These are phyloP conservation scores for Mortierella hygrophila DNA, from an alignment of 192 early-diverging fungal genomes.

Conservation along the genomic window DNA sequence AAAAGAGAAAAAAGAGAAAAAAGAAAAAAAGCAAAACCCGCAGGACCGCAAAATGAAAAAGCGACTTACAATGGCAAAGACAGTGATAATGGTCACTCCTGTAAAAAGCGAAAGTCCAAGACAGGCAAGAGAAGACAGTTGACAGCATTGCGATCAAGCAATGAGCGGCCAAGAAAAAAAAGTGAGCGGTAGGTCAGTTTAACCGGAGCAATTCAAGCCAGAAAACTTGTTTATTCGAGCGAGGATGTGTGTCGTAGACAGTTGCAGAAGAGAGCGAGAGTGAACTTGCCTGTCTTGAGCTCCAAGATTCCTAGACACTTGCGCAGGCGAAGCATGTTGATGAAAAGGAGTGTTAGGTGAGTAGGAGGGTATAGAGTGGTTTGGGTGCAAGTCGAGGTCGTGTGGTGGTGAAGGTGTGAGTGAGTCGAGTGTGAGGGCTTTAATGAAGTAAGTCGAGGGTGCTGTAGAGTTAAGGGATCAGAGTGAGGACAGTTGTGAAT, in stretches of 20 bases:
- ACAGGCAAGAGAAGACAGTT: not conserved
- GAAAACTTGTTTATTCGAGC: not conserved
- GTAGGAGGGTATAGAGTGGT: not conserved
- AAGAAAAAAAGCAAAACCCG: not conserved
- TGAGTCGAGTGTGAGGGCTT: too few relatives aligned
- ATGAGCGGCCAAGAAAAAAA: not conserved
- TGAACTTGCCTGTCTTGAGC: conserved; percentile 55
- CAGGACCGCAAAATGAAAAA: not conserved
- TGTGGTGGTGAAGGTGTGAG: too few relatives aligned
- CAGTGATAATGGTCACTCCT: conserved; percentile 54
- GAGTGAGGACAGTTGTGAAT: too few relatives aligned
- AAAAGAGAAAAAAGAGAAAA: not conserved
- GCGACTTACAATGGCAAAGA: conserved; percentile 51
- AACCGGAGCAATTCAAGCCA: not conserved
- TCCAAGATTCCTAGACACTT: conserved; percentile 52
- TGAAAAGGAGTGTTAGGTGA: not conserved
- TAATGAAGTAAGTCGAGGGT: too few relatives aligned
- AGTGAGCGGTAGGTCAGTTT: not conserved
- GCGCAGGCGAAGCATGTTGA: conserved; percentile 49
- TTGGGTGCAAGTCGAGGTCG: not conserved
- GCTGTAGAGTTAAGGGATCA: too few relatives aligned
- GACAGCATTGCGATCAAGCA: not conserved
- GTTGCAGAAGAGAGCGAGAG: not conserved
- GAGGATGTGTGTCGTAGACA: not conserved
- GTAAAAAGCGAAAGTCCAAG: not conserved